Evolutionary conservation across 805 yeast species (phyloP).

Genomic region (Ogataea thermomethanolica): DNA sequence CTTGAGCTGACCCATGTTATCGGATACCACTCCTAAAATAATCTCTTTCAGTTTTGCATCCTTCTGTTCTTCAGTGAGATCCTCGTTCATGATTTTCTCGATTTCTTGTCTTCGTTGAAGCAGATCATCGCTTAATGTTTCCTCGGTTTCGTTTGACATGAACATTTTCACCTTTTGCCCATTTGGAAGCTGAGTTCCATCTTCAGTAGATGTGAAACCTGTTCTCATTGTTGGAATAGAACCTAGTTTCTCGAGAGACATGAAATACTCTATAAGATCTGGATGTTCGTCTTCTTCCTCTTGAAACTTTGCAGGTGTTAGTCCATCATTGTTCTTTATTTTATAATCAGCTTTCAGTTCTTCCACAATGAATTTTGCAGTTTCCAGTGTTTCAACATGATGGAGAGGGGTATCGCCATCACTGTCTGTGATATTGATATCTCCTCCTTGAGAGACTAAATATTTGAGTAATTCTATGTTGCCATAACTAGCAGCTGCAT

Average conservation of each 20-base stretch:
- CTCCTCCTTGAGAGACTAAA: slow-evolving; percentile 61
- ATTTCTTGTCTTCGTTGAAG: slow-evolving; percentile 59
- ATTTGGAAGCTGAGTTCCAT: slow-evolving; percentile 26
- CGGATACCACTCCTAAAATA: slow-evolving; percentile 62
- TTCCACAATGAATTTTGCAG: slow-evolving; percentile 66
- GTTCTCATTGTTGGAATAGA: slow-evolving; percentile 17
- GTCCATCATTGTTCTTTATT: slow-evolving; percentile 66
- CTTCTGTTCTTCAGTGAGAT: slow-evolving; percentile 64
- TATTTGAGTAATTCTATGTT: slow-evolving; percentile 63
- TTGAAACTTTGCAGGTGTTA: slow-evolving; percentile 67
- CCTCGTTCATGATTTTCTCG: slow-evolving; percentile 53
- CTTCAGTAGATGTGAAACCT: slow-evolving; percentile 2
- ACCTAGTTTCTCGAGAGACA: slow-evolving; percentile 32
- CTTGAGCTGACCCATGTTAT: slow-evolving; percentile 28
- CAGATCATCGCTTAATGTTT: slow-evolving; percentile 39
- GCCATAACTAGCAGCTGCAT: slow-evolving; percentile 96
- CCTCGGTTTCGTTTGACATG: slow-evolving; percentile 43
- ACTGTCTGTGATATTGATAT: slow-evolving; percentile 73
- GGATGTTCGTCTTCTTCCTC: slow-evolving; percentile 86
- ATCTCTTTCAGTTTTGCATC: slow-evolving; percentile 72
- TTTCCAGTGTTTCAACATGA: slow-evolving; percentile 68
- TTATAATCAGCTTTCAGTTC: slow-evolving; percentile 64
- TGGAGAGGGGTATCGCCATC: slow-evolving; percentile 97
- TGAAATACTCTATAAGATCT: slow-evolving; percentile 66
- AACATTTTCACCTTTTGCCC: slow-evolving; percentile 55